Percentiles rank a stretch among this genome's conserved stretches.
These are phyloP conservation scores for Pouteria campechiana DNA, from an alignment of 179 eudicot genomes.

Conservation along the genomic window DNA sequence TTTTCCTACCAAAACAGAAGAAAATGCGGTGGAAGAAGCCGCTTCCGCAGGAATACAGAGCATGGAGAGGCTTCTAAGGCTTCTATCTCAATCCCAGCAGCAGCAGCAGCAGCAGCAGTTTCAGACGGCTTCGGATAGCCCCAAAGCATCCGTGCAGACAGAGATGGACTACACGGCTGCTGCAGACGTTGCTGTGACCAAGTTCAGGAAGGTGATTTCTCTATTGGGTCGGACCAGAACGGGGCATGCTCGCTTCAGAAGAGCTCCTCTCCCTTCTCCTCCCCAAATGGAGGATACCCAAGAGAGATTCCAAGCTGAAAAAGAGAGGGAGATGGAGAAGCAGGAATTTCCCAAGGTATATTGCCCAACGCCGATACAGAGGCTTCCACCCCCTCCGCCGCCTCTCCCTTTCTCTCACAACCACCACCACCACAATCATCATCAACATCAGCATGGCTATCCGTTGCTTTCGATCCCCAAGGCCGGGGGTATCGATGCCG, in stretches of 20 bases:
- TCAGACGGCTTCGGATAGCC: not conserved
- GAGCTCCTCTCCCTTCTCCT: conserved; percentile 34
- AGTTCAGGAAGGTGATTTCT: conserved; percentile 68
- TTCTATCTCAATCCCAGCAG: conserved; percentile 29
- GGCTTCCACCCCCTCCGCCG: conserved; percentile 37
- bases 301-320: not conserved
- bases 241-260: conserved; percentile 84
- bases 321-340: not conserved
- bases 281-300: not conserved
- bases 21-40: conserved; percentile 36
- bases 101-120: conserved; percentile 1
- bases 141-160: conserved; percentile 1
- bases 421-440: conserved; percentile 6
- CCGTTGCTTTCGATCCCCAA: too few relatives aligned
- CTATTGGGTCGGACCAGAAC: conserved; percentile 53
- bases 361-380: conserved; percentile 68
- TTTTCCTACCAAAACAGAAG: conserved; percentile 25
- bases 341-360: conserved; percentile 28
- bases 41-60: conserved; percentile 70
- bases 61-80: conserved; percentile 47
- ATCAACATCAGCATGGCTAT: conserved; percentile 3
- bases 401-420: not conserved
- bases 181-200: conserved; percentile 55
- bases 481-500: conserved; percentile 11
- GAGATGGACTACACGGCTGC: conserved; percentile 38